These are phyloP conservation scores for Drechslerella coelobrocha DNA, from an alignment of 2,329 filamentous ascomycete genomes.

Conservation along the genomic window DNA sequence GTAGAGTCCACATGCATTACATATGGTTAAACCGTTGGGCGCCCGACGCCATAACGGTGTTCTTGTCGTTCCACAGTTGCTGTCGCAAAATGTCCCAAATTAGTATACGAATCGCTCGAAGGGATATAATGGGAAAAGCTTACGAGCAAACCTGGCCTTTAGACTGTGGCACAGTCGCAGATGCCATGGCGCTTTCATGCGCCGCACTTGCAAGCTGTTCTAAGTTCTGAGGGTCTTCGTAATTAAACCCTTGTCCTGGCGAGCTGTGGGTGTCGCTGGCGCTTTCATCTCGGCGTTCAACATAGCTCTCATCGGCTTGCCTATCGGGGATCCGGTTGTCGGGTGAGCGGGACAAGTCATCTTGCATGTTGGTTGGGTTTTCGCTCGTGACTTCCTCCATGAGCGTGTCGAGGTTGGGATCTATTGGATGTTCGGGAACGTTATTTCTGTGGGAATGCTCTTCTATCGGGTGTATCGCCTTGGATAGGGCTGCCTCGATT, in stretches of 20 bases:
- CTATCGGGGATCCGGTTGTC: conserved; percentile 39
- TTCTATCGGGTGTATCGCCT: conserved; percentile 24
- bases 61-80: conserved; percentile 92
- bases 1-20: conserved; percentile 96
- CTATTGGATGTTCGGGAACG: conserved; percentile 29
- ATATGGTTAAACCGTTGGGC: conserved; percentile 90
- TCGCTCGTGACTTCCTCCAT: conserved; percentile 37
- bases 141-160: conserved; percentile 48
- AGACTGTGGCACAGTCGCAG: conserved; percentile 33
- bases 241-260: conserved; percentile 35
- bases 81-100: conserved; percentile 58
- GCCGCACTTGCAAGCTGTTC: conserved; percentile 46
- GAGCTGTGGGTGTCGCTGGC: conserved; percentile 39
- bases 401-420: conserved; percentile 35
- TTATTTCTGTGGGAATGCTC: conserved; percentile 3
- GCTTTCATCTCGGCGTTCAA: conserved; percentile 44
- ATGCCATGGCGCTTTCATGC: conserved; percentile 46
- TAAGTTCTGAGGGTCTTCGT: conserved; percentile 43
- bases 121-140: conserved; percentile 11
- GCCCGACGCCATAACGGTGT: conserved; percentile 95
- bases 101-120: conserved; percentile 12
- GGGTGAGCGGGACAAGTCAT: conserved; percentile 26
- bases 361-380: conserved; percentile 1
- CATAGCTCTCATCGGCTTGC: conserved; percentile 35
- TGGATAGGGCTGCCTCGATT: conserved; percentile 30